Conservation (phyloP, 768 basidiomycete species). For the Boletus edulis region DNA sequence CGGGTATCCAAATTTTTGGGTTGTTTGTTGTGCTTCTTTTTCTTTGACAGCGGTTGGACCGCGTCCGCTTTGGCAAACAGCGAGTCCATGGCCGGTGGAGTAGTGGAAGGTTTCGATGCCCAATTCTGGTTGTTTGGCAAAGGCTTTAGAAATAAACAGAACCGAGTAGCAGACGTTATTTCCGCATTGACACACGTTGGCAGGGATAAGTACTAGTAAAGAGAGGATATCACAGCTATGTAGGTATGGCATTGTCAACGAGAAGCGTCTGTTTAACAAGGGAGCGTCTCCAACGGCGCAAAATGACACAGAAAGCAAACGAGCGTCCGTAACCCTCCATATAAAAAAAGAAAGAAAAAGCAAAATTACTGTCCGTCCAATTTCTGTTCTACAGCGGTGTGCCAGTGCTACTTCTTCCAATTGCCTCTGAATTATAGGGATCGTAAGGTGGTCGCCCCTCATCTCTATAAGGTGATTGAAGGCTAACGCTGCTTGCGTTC, state of each 20-base stretch:
- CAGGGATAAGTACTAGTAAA: not conserved
- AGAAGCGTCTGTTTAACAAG: slow-evolving; percentile 6
- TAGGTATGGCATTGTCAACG: slow-evolving; percentile 4
- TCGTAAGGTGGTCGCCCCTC: slow-evolving; percentile 23
- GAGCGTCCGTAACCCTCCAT: slow-evolving; percentile 8
- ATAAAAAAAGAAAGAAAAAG: not conserved
- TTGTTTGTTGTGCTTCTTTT: slow-evolving; percentile 24
- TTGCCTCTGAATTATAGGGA: slow-evolving; percentile 23
- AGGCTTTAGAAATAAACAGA: slow-evolving; percentile 15
- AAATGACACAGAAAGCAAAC: not conserved
- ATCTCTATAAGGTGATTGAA: slow-evolving; percentile 42
- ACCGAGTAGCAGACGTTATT: too few species aligned
- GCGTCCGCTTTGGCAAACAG: slow-evolving; percentile 71
- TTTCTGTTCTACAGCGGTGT: slow-evolving; percentile 22
- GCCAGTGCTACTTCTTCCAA: slow-evolving; percentile 27
- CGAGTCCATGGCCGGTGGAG: slow-evolving; percentile 48
- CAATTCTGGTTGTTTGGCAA: slow-evolving; percentile 10
- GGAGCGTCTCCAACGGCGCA: slow-evolving; percentile 1
- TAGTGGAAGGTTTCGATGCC: not conserved
- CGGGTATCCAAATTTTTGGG: slow-evolving; percentile 24
- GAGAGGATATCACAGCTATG: slow-evolving; percentile 4
- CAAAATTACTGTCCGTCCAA: not conserved
- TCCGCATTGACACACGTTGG: not conserved
- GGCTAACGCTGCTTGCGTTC: slow-evolving; percentile 52
- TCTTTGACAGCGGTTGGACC: slow-evolving; percentile 47